Percentiles rank a stretch among this genome's conserved stretches.
These are phyloP conservation scores for Alternaria sp. DNA, from an alignment of 2,329 filamentous ascomycete genomes.

Conservation along the genomic window DNA sequence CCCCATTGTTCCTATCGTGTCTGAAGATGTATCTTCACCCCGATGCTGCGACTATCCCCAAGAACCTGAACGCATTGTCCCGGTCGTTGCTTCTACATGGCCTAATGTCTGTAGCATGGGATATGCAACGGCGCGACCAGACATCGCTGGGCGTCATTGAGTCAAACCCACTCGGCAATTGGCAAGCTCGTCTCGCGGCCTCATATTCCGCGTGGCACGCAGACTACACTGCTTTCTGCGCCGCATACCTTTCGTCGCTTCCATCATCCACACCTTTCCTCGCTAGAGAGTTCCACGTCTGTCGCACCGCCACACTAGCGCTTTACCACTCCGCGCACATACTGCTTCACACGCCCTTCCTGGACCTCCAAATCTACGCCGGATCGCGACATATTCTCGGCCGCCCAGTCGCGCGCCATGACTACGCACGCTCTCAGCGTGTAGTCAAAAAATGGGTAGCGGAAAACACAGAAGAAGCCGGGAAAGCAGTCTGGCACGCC, in stretches of 20 bases:
- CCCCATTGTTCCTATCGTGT: slow-evolving; percentile 57
- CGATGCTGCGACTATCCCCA: slow-evolving; percentile 32
- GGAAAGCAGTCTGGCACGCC: slow-evolving; percentile 61
- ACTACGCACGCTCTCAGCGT: slow-evolving; percentile 59
- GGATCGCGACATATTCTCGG: slow-evolving; percentile 66
- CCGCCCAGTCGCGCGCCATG: slow-evolving; percentile 57
- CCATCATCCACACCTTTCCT: slow-evolving; percentile 40
- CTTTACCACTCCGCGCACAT: slow-evolving; percentile 66
- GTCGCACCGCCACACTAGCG: slow-evolving; percentile 59
- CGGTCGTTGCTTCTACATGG: slow-evolving; percentile 64
- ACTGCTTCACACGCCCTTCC: slow-evolving; percentile 63
- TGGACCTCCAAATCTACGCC: slow-evolving; percentile 68
- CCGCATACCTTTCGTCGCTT: slow-evolving; percentile 36
- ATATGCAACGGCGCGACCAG: slow-evolving; percentile 67
- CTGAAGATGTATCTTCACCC: slow-evolving; percentile 64
- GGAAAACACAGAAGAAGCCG: slow-evolving; percentile 43
- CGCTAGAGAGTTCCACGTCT: slow-evolving; percentile 53
- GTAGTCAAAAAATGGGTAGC: slow-evolving; percentile 60
- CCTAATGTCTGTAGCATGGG: slow-evolving; percentile 68
- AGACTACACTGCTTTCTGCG: slow-evolving; percentile 63
- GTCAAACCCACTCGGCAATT: slow-evolving; percentile 52
- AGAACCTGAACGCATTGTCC: slow-evolving; percentile 59
- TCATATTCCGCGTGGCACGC: slow-evolving; percentile 65
- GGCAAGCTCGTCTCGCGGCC: slow-evolving; percentile 59
- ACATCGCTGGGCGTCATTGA: slow-evolving; percentile 58